phyloP scores from a whole-genome alignment of 805 yeast species.

The Soucietia sequanensis region DNA sequence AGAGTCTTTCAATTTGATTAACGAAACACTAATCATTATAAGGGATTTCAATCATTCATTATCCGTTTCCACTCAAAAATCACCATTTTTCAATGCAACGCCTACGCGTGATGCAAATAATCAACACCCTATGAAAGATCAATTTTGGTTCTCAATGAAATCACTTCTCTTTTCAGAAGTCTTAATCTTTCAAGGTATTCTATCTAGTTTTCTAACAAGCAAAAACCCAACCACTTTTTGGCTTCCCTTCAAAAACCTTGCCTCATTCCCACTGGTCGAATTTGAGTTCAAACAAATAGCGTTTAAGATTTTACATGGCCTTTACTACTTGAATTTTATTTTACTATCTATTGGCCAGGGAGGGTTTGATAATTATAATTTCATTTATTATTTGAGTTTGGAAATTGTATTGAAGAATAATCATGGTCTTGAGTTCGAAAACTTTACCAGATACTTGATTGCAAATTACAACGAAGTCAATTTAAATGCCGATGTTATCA shows the following conservation, averaged over 20 bases:
- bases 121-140: conserved; percentile 9
- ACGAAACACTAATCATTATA: conserved; percentile 18
- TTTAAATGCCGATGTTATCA: conserved; percentile 24
- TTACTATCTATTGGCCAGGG: conserved; percentile 58
- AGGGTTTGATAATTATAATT: conserved; percentile 63
- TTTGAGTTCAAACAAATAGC: conserved; percentile 25
- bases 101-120: conserved; percentile 7
- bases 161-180: conserved; percentile 46
- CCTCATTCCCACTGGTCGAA: conserved; percentile 14
- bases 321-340: conserved; percentile 48
- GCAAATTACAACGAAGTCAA: conserved; percentile 35
- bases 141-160: conserved; percentile 40
- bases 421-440: conserved; percentile 24
- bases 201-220: conserved; percentile 32
- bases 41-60: conserved; percentile 27
- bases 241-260: conserved; percentile 8
- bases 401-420: conserved; percentile 35
- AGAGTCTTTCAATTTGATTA: conserved; percentile 16
- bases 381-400: conserved; percentile 49
- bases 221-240: conserved; percentile 1
- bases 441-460: conserved; percentile 30
- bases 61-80: conserved; percentile 10
- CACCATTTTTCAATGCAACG: conserved; percentile 12
- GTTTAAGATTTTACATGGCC: conserved; percentile 31
- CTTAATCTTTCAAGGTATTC: conserved; percentile 50